Conservation (phyloP, 2,329 filamentous ascomycete species). For the Botrytis hyacinthi region DNA sequence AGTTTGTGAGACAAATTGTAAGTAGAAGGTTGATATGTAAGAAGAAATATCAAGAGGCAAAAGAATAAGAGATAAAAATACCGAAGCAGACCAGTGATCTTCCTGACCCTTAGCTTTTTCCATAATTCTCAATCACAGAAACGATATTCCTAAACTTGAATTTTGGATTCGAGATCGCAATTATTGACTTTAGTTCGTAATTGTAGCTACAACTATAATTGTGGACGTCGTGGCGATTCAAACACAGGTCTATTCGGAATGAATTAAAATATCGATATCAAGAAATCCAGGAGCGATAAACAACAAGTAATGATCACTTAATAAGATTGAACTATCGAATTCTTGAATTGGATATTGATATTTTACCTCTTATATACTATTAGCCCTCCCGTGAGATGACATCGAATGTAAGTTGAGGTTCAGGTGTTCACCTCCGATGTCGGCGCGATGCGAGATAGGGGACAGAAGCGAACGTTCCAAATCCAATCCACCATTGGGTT, state of each 20-base stretch:
- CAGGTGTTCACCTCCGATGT: background rate
- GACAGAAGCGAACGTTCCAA: background rate
- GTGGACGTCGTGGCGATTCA: background rate
- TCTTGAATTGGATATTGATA: background rate
- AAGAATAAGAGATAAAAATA: conserved; percentile 23
- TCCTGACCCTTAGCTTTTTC: conserved; percentile 22
- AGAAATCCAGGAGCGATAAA: background rate
- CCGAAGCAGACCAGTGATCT: conserved; percentile 44
- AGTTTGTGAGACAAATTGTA: too few species aligned
- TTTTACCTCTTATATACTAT: background rate
- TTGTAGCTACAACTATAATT: background rate
- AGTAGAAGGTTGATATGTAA: too few species aligned
- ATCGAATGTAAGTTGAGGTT: background rate
- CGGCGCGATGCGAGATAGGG: conserved; percentile 2
- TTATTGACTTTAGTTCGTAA: background rate
- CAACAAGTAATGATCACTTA: background rate
- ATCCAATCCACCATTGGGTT: background rate
- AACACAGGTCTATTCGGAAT: background rate
- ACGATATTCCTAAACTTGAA: background rate
- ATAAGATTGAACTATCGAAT: background rate
- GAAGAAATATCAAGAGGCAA: too few species aligned
- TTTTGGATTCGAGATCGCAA: background rate
- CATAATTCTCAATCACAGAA: background rate
- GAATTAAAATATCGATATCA: background rate
- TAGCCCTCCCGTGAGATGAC: background rate